Conservation (phyloP, 148 eudicot genomes). For the Rhododendron ferrugineum region DNA sequence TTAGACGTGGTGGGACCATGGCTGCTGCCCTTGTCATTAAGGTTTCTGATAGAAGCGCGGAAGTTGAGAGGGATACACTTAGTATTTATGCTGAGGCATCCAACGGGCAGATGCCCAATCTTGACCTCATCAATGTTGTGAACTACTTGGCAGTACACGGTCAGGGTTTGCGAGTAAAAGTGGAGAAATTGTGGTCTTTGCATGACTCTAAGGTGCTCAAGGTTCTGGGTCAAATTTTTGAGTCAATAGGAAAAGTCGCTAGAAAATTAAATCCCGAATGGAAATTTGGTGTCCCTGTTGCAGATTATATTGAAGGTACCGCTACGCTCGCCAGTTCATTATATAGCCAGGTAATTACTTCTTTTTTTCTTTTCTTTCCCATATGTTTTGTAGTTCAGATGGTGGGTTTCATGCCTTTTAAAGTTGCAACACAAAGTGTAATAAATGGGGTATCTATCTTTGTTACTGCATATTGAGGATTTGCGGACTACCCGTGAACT, state of each 20-base stretch:
- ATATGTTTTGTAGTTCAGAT: neutral
- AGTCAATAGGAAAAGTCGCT: constrained; percentile 57
- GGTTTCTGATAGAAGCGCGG: constrained; percentile 43
- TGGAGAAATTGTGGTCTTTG: constrained; percentile 62
- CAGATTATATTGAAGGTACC: constrained; percentile 78
- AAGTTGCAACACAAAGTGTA: neutral
- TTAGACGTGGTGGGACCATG: constrained; percentile 95
- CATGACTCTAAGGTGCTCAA: constrained; percentile 57
- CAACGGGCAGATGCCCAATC: constrained; percentile 98
- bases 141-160: constrained; percentile 88
- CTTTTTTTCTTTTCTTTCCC: neutral
- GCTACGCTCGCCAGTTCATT: constrained; percentile 96
- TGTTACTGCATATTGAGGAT: neutral
- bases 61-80: constrained; percentile 46
- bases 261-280: constrained; percentile 70
- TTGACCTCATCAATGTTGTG: constrained; percentile 88
- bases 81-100: constrained; percentile 90
- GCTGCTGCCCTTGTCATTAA: constrained; percentile 93
- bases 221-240: constrained; percentile 48
- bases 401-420: neutral
- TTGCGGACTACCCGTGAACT: neutral
- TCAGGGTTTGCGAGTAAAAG: constrained; percentile 70
- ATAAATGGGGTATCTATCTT: neutral
- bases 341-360: constrained; percentile 62
- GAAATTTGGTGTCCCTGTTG: constrained; percentile 73